These are phyloP conservation scores for Chloromonas sp. DNA, from an alignment of 163 green algal genomes.

Conservation along the genomic window DNA sequence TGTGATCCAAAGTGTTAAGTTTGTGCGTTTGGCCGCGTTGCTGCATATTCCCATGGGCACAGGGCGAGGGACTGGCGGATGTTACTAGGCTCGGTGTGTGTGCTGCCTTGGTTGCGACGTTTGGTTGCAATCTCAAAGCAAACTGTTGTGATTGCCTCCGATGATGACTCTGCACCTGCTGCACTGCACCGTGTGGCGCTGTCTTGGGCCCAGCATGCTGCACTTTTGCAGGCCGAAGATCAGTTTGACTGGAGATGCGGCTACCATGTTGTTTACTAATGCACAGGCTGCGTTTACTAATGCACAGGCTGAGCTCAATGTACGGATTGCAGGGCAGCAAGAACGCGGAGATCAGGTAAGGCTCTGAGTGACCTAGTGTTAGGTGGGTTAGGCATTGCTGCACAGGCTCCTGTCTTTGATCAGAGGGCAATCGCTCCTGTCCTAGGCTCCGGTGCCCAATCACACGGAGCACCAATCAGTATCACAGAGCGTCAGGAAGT, in stretches of 20 bases:
- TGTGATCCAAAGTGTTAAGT: neutral
- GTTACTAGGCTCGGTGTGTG: too few relatives aligned
- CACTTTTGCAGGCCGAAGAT: neutral
- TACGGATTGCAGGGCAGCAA: slow-evolving; percentile 59
- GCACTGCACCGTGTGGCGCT: neutral
- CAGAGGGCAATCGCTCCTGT: neutral
- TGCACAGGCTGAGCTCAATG: slow-evolving; percentile 39
- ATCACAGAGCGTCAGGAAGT: too few relatives aligned
- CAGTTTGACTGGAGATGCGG: too few relatives aligned
- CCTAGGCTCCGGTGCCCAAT: too few relatives aligned
- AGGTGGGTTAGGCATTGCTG: neutral
- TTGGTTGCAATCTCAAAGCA: too few relatives aligned
- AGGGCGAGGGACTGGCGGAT: too few relatives aligned
- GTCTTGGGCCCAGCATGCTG: neutral
- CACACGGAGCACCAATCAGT: too few relatives aligned
- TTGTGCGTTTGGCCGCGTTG: neutral
- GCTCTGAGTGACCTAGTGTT: neutral
- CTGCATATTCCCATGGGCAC: neutral
- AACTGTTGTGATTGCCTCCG: neutral
- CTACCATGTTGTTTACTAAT: neutral
- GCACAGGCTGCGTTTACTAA: neutral
- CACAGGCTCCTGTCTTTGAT: neutral
- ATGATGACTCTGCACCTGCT: neutral
- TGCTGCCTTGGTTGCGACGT: too few relatives aligned
- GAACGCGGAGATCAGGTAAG: slow-evolving; percentile 71